Percentiles rank a stretch among this genome's conserved stretches.
Conservation (phyloP, 257 asterid species). For the Solanum pinnatisectum region DNA sequence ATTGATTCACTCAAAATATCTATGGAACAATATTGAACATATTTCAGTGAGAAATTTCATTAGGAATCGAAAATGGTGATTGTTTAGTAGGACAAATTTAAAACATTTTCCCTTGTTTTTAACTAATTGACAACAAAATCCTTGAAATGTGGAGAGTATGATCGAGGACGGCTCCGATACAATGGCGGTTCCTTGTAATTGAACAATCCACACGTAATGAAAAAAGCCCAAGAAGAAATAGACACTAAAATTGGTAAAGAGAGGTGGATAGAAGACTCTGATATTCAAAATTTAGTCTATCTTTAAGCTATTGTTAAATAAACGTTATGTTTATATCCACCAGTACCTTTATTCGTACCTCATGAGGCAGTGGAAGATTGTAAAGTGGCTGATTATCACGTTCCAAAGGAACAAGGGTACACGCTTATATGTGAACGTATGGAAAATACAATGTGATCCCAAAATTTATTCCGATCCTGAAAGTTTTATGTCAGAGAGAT, state of each 20-base stretch:
- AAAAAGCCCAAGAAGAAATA: conserved; percentile 3
- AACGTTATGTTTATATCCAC: conserved; percentile 34
- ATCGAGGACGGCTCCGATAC: conserved; percentile 52
- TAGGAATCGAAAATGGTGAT: no score
- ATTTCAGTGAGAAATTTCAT: no score
- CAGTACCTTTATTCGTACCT: conserved; percentile 30
- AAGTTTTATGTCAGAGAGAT: conserved; percentile 30
- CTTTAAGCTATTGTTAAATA: conserved; percentile 21
- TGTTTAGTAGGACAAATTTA: no score
- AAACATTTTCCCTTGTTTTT: neutral
- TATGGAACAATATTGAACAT: no score
- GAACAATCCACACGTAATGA: conserved; percentile 22
- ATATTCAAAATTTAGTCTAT: conserved; percentile 28
- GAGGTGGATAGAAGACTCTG: conserved; percentile 42
- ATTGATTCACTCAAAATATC: no score
- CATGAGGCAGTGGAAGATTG: conserved; percentile 36
- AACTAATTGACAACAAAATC: neutral
- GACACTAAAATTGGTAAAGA: conserved; percentile 21
- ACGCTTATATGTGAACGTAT: neutral
- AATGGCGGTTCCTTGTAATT: conserved; percentile 27
- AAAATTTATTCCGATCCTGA: neutral
- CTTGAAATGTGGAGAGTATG: conserved; percentile 21
- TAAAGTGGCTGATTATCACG: conserved; percentile 15
- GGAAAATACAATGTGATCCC: conserved; percentile 26
- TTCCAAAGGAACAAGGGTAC: conserved; percentile 25